A percentile compares a stretch with the other conserved stretches of the same genome.
Evolutionary conservation across 2,329 filamentous ascomycete genomes (phyloP).

Genomic region (Mycosphaerella sp.): DNA sequence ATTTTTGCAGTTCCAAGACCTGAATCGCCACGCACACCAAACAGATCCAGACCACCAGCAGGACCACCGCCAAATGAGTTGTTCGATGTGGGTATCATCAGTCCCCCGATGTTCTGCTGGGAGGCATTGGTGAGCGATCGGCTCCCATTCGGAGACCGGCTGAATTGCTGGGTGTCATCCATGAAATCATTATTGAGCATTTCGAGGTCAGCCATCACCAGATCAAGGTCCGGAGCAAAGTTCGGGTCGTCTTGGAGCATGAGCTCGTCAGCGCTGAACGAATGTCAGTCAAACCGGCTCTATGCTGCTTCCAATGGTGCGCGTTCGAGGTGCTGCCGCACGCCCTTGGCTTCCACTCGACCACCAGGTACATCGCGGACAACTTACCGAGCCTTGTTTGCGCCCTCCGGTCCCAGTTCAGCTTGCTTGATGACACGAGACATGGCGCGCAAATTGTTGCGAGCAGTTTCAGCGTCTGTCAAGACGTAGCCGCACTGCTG

Average conservation of each 20-base stretch:
- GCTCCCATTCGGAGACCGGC: slow-evolving; percentile 35
- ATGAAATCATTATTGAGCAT: slow-evolving; percentile 45
- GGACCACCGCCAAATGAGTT: slow-evolving; percentile 38
- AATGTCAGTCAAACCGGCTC: not conserved
- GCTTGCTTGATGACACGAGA: slow-evolving; percentile 53
- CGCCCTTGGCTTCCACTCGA: no score
- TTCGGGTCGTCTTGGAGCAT: slow-evolving; percentile 74
- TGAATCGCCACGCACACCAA: slow-evolving; percentile 40
- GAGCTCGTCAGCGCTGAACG: slow-evolving; percentile 63
- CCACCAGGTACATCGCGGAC: not conserved
- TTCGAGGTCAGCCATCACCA: slow-evolving; percentile 55
- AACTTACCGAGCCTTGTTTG: slow-evolving; percentile 60
- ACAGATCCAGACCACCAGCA: slow-evolving; percentile 35
- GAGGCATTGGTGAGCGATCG: slow-evolving; percentile 19
- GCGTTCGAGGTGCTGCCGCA: not conserved
- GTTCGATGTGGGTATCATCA: slow-evolving; percentile 42
- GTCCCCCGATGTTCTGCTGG: slow-evolving; percentile 35
- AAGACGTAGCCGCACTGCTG: slow-evolving; percentile 87
- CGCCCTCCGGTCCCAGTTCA: slow-evolving; percentile 63
- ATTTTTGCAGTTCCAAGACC: slow-evolving; percentile 28
- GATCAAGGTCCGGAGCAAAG: slow-evolving; percentile 59
- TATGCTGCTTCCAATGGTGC: not conserved
- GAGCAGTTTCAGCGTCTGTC: slow-evolving; percentile 68
- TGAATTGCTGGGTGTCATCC: slow-evolving; percentile 31
- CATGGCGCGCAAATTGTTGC: slow-evolving; percentile 65